Conservation (phyloP, 163 green algal genomes). For the Prototheca cutis region DNA sequence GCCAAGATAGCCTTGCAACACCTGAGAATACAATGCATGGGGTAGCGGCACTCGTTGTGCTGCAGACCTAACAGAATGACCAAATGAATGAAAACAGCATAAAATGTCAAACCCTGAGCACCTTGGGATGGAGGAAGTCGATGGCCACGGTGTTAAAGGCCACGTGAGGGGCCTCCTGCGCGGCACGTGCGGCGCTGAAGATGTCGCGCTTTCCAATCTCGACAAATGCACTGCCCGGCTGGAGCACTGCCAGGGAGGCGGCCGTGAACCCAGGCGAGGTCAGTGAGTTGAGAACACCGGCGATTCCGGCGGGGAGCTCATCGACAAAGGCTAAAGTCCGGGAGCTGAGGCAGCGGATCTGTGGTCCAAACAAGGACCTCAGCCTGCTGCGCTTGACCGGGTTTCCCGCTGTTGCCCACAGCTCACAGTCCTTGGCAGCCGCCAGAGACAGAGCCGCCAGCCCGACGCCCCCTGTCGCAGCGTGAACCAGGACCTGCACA, state of each 20-base stretch:
- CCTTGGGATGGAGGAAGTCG: constrained; percentile 56
- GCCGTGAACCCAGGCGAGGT: constrained; percentile 63
- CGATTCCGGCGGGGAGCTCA: constrained; percentile 11
- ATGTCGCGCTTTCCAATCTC: constrained; percentile 85
- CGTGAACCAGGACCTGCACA: constrained; percentile 57
- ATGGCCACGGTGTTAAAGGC: constrained; percentile 59
- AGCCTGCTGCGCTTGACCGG: constrained; percentile 48
- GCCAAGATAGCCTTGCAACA: too few relatives aligned
- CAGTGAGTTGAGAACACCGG: constrained; percentile 59
- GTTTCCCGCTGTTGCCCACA: constrained; percentile 54
- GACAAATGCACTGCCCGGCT: constrained; percentile 37
- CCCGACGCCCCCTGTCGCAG: constrained; percentile 59
- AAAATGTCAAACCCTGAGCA: too few relatives aligned
- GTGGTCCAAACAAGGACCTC: constrained; percentile 6
- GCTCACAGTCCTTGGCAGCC: neutral
- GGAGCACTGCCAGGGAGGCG: constrained; percentile 41
- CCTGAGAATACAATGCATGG: too few relatives aligned
- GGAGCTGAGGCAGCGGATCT: constrained; percentile 25
- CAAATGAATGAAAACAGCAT: too few relatives aligned
- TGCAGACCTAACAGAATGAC: too few relatives aligned
- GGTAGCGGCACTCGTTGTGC: too few relatives aligned
- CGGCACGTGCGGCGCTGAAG: constrained; percentile 38
- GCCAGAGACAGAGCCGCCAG: constrained; percentile 49
- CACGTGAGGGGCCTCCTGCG: constrained; percentile 63
- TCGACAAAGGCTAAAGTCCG: constrained; percentile 44